Evolutionary conservation across 2,329 filamentous ascomycete species (phyloP), one percentile per base, ranked within the genome.

Genomic region (Hymenoscyphus linearis): DNA sequence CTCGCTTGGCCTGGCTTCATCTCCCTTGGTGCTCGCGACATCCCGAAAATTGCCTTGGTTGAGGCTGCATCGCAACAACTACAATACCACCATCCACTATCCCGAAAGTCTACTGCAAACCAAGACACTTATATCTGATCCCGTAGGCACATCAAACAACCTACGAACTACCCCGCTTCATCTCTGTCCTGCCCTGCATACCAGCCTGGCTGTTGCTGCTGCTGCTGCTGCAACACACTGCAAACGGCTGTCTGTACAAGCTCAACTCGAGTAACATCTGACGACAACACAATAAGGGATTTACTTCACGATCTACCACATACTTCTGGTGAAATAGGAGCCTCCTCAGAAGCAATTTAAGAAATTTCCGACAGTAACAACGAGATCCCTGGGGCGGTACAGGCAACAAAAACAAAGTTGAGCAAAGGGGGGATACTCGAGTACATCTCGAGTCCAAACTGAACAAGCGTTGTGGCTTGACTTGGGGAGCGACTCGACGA

Each of bases 31-130:
- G n/a, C n/a, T 9, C 26, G 18, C 25, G 18, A 27, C 60, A 55
- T 63, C 58, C 61, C 61, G 58, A 63, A 31, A 55, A 53, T 59
- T 60, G 57, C 60, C 60, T 62, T 60, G 57, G 36, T 40, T 16
- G 18, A 47, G 12, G 18, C 40, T 34, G 35, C 31, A 12, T 16
- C 9, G 14, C 25, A 55, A 25, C 18, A 50, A 44, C 52, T 22
- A 25, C 37, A 50, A 47, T 25, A 56, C 40, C 54, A 56, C 44
- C 50, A 18, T n/a, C 36, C 22, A 55, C 52, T 25, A 52, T 54
- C n/a, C 34, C 34, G 44, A 18, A 14, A 3, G 27, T 27, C 31
- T 44, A 25, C 50, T n/a, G 27, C 44, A 44, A n/a, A 31, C 50
- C 22, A 44, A 16, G 36, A 27, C 47, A n/a, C 22, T 52, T 18